A percentile compares a stretch with the other conserved stretches of the same genome.
Evolutionary conservation across 768 basidiomycete genomes (phyloP).

Genomic region (Mycena albidolilacea): DNA sequence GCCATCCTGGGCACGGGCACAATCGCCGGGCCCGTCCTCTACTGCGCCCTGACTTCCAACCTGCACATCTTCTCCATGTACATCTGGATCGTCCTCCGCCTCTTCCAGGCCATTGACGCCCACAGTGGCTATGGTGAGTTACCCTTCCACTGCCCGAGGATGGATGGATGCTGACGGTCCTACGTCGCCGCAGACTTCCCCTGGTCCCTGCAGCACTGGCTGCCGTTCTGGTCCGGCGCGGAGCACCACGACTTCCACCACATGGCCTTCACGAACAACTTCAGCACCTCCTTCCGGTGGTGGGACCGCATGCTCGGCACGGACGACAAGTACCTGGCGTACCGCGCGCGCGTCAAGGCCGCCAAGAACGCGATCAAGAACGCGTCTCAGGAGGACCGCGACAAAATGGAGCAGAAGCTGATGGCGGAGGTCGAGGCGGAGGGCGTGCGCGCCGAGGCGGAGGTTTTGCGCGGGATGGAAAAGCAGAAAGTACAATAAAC

Average conservation of each 20-base stretch:
- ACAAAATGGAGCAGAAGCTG: constrained; percentile 71
- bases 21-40: constrained; percentile 89
- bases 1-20: constrained; percentile 96
- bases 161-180: no score
- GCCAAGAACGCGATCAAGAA: constrained; percentile 71
- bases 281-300: constrained; percentile 94
- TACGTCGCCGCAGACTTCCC: constrained; percentile 83
- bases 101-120: constrained; percentile 98
- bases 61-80: constrained; percentile 96
- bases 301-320: constrained; percentile 93
- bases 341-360: constrained; percentile 76
- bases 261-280: constrained; percentile 96
- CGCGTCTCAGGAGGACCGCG: constrained; percentile 67
- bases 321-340: constrained; percentile 89
- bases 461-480: constrained; percentile 57
- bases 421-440: constrained; percentile 82
- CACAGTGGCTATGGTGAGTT: constrained; percentile 94
- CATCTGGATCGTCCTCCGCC: constrained; percentile 91
- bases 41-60: constrained; percentile 80
- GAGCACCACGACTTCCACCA: constrained; percentile 99
- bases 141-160: not conserved
- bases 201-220: constrained; percentile 92
- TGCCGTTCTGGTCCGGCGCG: constrained; percentile 98
- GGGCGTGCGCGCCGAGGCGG: constrained; percentile 78
- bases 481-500: constrained; percentile 53